Base-by-base conservation (phyloP, 2,329 filamentous ascomycete genomes). In the Achaetomium macrosporum region DNA sequence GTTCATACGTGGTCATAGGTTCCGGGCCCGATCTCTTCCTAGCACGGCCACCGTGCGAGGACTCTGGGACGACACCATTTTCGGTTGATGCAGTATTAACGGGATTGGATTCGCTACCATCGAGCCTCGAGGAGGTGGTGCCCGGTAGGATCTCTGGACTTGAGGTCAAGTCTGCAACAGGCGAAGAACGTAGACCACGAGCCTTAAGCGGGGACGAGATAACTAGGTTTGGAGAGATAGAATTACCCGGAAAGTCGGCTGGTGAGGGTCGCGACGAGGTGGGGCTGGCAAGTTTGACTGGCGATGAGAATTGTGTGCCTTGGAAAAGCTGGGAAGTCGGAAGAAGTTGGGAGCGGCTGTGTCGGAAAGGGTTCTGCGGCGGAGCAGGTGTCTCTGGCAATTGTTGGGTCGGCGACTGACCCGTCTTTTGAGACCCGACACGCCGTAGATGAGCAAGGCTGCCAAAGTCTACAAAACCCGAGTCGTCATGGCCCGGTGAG, bases 191-290 rank as follows among this genome's bases (percentile, higher is more conserved):
- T 46, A 76, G 69, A 15, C 71, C 71, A 25, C 74, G 71, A 35
- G 75, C 69, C 61, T 78, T 79, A 1, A 79, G 62, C 0, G 78
- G 77, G 1, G 78, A 82, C 0, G 69, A 73, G 2, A 66, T 57
- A 40, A 70, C 62, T 2, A 67, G 64, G 41, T 75, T 75, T 0
- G 76, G 71, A 2, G 77, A 78, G 4, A 76, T 73, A 1, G 69
- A 66, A 47, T 76, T 70, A 20, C 69, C 64, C 13, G 61, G 60
- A 11, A 77, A 72, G 4, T 74, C 59, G 40, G 73, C 68, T 0
- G 79, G 79, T 1, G 79, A 83, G 0, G 79, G 79, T 11, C 79
- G 71, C 1, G 79, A 82, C 1, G 78, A 82, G 0, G 79, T 82
- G 17, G 79, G 79, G 53, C 78, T 82, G 42, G 69, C 64, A 20